phyloP scores from a whole-genome alignment of 1,284 basidiomycete genomes.

The Rhodotorula sp. region DNA sequence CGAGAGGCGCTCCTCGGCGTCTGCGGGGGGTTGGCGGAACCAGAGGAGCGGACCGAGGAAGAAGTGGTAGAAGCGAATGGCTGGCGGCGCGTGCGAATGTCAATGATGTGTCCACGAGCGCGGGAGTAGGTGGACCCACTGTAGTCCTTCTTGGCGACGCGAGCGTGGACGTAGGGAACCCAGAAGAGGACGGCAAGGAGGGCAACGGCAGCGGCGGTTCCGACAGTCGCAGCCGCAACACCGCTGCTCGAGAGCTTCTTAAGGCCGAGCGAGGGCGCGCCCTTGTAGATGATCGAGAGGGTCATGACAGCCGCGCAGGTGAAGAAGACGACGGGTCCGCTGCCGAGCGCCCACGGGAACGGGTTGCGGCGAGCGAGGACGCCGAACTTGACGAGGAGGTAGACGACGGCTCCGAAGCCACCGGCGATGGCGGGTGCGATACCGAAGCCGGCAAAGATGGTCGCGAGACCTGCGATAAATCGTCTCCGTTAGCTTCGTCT shows the following conservation, averaged over 20 bases:
- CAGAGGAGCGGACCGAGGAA: conserved; percentile 55
- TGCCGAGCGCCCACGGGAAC: conserved; percentile 47
- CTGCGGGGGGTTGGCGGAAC: conserved; percentile 50
- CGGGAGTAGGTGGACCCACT: conserved; percentile 37
- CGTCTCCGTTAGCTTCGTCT: neutral
- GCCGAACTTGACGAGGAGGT: conserved; percentile 51
- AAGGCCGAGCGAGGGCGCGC: conserved; percentile 53
- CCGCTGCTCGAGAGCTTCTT: conserved; percentile 47
- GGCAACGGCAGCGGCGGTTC: conserved; percentile 51
- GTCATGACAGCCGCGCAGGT: conserved; percentile 40
- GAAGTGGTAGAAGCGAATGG: conserved; percentile 50
- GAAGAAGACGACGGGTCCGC: conserved; percentile 53
- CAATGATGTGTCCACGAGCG: too few species aligned
- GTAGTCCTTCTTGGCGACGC: conserved; percentile 55
- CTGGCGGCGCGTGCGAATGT: neutral
- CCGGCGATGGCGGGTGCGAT: conserved; percentile 47
- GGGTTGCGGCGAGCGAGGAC: conserved; percentile 51
- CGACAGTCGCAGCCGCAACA: conserved; percentile 52
- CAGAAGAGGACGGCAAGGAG: conserved; percentile 53
- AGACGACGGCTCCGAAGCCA: conserved; percentile 52
- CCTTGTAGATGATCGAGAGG: conserved; percentile 49
- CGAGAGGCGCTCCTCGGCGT: conserved; percentile 37
- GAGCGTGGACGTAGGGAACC: conserved; percentile 54
- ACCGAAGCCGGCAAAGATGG: conserved; percentile 51
- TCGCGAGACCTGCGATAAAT: conserved; percentile 45